These are phyloP conservation scores for Daldinia childiae DNA, from an alignment of 495 filamentous ascomycete genomes.

Conservation along the genomic window DNA sequence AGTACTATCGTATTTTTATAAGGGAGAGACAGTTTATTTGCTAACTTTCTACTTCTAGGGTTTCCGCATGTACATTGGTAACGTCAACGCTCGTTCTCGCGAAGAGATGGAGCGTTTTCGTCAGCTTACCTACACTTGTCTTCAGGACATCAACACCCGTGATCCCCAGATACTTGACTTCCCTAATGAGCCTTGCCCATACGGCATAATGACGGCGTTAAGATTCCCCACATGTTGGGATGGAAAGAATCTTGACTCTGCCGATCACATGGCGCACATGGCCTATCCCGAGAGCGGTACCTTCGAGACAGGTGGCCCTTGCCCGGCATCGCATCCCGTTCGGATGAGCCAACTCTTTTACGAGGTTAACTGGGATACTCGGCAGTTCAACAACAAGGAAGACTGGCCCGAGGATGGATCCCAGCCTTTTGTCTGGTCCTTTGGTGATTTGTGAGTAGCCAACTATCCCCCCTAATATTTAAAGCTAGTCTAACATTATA, in stretches of 20 bases:
- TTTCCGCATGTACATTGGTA: constrained; percentile 12
- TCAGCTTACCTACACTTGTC: constrained; percentile 30
- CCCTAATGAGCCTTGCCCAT: constrained; percentile 24
- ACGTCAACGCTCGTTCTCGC: not conserved
- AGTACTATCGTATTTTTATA: not conserved
- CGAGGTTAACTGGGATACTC: constrained; percentile 46
- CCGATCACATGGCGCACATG: constrained; percentile 47
- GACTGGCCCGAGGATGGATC: constrained; percentile 47
- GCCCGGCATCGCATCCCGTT: constrained; percentile 30
- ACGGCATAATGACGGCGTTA: constrained; percentile 37
- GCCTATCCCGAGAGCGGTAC: constrained; percentile 49
- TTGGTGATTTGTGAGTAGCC: constrained; percentile 34
- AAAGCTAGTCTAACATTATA: not conserved
- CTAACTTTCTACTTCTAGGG: not conserved
- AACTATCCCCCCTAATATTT: not conserved
- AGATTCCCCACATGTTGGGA: constrained; percentile 45
- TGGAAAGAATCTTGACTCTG: constrained; percentile 48
- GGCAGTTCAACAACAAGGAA: constrained; percentile 45
- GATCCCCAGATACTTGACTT: constrained; percentile 11
- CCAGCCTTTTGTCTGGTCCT: constrained; percentile 50
- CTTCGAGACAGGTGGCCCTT: constrained; percentile 30
- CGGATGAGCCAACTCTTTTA: constrained; percentile 7
- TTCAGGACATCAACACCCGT: constrained; percentile 26
- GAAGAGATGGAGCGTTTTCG: constrained; percentile 15
- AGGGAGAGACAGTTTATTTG: not conserved